Evolutionary conservation across 1,284 basidiomycete genomes (phyloP), one percentile per base, ranked within the genome.

Genomic region (Tylopilus orsonianus): DNA sequence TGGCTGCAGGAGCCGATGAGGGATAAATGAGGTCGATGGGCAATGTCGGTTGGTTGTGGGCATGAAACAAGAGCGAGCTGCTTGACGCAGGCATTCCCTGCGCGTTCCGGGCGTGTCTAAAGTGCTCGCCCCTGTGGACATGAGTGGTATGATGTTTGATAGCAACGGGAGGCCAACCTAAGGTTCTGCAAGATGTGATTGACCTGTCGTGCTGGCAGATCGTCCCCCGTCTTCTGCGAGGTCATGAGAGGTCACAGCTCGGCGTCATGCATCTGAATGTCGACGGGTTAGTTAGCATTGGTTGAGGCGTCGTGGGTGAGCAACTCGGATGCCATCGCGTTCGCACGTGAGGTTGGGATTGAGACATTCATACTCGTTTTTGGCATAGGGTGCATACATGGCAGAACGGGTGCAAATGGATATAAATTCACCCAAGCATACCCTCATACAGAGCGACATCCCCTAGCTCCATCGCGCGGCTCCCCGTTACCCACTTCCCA

Each of bases 71-170:
- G 20, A 61, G 41, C 4, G 48, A 46, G 33, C 18, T 33, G 26
- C 22, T 49, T 1, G 64, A 57, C 9, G 65, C 61, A 26, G 68
- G 70, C 24, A 73, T 73, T 23, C 71, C 64, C 46, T 65, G 71
- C 7, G 77, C 53, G 58, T 87, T 87, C 52, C 79, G 80, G 20
- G 68, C 56, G 54, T 79, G 85, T 41, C 84, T 74, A 51, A 80
- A 86, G 37, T 87, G 81, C 62, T 87, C 85, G 10, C 83, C 85
- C 62, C 83, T 56, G 48, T 5, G 22, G 23, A 36, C 2, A 22
- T 19, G 32, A 2, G 22, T 9, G 41, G 18, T 12, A 13, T 24
- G 44, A 41, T 41, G 40, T 18, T 20, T 23, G 4, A 26, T 5
- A 9, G 14, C 5, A 12, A 20, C 41, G 18, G 40, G 26, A n/a